Evolutionary conservation across 441 rosid genomes (phyloP).

Genomic region (Adansonia grandidieri): DNA sequence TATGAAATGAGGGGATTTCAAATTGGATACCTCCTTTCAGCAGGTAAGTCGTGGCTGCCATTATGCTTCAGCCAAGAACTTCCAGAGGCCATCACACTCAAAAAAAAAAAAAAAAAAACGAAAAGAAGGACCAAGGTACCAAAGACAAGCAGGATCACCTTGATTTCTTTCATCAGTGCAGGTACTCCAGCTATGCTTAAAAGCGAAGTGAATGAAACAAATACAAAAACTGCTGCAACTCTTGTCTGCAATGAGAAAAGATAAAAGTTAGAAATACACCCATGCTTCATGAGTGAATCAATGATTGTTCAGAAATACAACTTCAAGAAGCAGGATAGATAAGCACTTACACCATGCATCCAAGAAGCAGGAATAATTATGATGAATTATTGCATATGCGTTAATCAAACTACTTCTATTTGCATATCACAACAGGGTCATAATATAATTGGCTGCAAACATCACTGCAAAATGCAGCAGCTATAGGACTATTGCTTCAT

Average conservation of each 20-base stretch:
- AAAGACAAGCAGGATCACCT: conserved; percentile 49
- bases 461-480: not conserved
- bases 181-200: conserved; percentile 84
- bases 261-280: conserved; percentile 21
- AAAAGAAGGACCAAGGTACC: not conserved
- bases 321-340: not conserved
- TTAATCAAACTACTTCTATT: conserved; percentile 7
- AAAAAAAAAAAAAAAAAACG: not conserved
- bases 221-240: conserved; percentile 84
- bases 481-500: not conserved
- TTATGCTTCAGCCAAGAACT: not conserved
- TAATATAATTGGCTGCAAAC: not conserved
- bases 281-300: not conserved
- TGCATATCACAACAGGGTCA: not conserved
- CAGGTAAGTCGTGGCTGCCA: not conserved
- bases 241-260: conserved; percentile 66
- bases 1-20: not conserved
- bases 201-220: conserved; percentile 87
- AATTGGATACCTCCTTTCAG: not conserved
- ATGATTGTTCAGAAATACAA: not conserved
- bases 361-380: not conserved
- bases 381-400: not conserved
- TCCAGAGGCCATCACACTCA: not conserved
- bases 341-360: not conserved
- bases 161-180: conserved; percentile 74